Percentiles rank a stretch among this genome's conserved stretches.
Evolutionary conservation across 176 grass and related monocot genomes (phyloP).

Genomic region (Carex cristatella): DNA sequence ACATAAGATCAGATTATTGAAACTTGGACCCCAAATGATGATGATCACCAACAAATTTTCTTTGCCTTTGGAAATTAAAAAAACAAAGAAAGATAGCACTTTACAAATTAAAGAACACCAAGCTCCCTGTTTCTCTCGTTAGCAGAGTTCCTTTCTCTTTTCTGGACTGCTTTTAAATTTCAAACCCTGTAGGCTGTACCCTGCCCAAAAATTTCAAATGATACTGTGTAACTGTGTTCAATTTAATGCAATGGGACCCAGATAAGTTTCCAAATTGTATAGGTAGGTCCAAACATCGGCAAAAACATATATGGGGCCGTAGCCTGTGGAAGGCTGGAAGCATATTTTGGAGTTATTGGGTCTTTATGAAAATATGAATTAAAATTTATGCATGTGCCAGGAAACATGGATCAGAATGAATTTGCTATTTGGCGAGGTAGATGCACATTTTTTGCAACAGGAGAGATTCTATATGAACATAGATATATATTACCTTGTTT

Average conservation of each 20-base stretch:
- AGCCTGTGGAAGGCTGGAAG: neutral
- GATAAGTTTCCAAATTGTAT: conserved; percentile 5
- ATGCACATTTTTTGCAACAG: neutral
- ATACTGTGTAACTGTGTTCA: neutral
- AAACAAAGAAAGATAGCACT: neutral
- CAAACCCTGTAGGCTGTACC: neutral
- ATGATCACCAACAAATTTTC: conserved; percentile 1
- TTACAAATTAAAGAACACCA: conserved; percentile 8
- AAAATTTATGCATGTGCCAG: neutral
- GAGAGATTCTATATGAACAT: neutral
- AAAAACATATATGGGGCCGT: neutral
- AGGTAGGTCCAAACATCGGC: neutral
- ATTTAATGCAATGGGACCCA: conserved; percentile 13
- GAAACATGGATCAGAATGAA: neutral
- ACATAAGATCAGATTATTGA: neutral
- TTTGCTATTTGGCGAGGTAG: neutral
- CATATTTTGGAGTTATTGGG: neutral
- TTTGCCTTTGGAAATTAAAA: neutral
- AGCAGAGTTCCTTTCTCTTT: neutral
- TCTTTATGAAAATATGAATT: neutral
- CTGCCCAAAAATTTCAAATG: neutral
- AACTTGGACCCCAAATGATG: neutral
- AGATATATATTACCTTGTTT: neutral
- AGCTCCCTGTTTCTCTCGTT: conserved; percentile 3
- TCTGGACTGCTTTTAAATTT: neutral